Evolutionary conservation across 768 basidiomycete genomes (phyloP), one percentile per base, ranked within the genome.

Genomic region (Kwoniella shandongensis): DNA sequence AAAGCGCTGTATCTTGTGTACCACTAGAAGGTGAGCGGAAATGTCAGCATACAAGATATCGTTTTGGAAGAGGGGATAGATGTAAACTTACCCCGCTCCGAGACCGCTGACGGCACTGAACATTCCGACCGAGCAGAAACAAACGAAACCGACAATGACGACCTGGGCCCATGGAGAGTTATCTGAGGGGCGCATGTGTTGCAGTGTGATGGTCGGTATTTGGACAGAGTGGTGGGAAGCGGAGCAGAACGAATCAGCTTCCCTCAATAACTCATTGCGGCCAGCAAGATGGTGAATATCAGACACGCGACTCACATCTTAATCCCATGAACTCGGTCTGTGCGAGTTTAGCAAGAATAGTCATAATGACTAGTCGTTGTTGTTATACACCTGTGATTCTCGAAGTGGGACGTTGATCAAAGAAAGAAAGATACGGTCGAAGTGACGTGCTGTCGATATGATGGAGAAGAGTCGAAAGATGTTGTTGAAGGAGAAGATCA

Each of bases 1-100:
- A 76, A 35, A 81, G 76, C 22, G 76, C 57, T 46, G 79, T 62
- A 54, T 81, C 78, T 55, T 79, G 76, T 4, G 74, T 70, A 36
- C 79, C 80, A 63, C 80, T 79, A 15, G 22, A n/a, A 18, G 6
- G 78, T 78, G 54, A 77, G n/a, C n/a, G n/a, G n/a, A n/a, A n/a
- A n/a, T n/a, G 77, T 30, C 79, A 63, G 62, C 77, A 77, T 74
- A 12, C 22, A 8, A 23, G 23, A 20, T n/a, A n/a, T n/a, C n/a
- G n/a, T n/a, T n/a, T n/a, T 76, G 32, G 7, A 32, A 32, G 72
- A 59, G 76, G 20, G 20, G 23, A 44, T 44, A 15, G 23, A 26
- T 47, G 45, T 10, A 42, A 8, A 45, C 57, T 58, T 32, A 58
- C 57, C 57, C 59, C 23, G 59, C 60, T 6, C 60, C 53, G 18